Base-by-base conservation (phyloP, 1,139 yeast genomes). In the Trichomonascaceae sp. region DNA sequence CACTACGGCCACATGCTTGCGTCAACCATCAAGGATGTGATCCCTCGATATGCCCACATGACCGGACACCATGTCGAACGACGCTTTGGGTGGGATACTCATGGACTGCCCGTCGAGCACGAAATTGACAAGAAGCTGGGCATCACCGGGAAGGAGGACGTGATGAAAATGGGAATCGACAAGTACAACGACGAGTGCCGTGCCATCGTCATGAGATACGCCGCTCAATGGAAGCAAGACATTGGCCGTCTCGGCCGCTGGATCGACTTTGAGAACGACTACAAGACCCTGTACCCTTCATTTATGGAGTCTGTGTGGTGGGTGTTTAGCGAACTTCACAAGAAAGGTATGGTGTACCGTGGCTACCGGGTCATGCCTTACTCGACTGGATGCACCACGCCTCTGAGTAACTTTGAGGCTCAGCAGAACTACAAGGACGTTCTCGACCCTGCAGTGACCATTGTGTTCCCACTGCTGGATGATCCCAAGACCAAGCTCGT, bases 251-350 rank as follows among this genome's bases (percentile, higher is more conserved):
- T 89, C 47, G 99, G 97, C 43, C 79, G 99, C 62, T 89, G 99
- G 99, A 87, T 89, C 56, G 99, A 89, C 64, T 89, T 89, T 65
- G 98, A 89, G 56, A 84, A 89, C 56, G 99, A 89, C 62, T 89
- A 89, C 70, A 92, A 92, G 66, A 89, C 98, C 16, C 69, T 92
- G 61, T 85, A 92, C 57, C 96, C 97, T 28, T 68, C 76, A 39
- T 89, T 82, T 50, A 89, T 89, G 99, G 98, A 89, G 65, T 80
- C 96, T 30, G 92, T 78, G 36, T 89, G 99, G 99, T 89, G 98
- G 98, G 94, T 85, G 28, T 92, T 89, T 70, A 76, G 79, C 64
- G 76, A 85, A 61, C 67, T 89, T 48, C 84, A 65, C 59, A 75
- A 80, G 39, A 89, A 87, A 60, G 76, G 75, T 37, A 72, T 84